Percentiles rank a stretch among this genome's conserved stretches.
phyloP scores from a whole-genome alignment of 2,329 filamentous ascomycete genomes.

The Aspergillus clavatus region DNA sequence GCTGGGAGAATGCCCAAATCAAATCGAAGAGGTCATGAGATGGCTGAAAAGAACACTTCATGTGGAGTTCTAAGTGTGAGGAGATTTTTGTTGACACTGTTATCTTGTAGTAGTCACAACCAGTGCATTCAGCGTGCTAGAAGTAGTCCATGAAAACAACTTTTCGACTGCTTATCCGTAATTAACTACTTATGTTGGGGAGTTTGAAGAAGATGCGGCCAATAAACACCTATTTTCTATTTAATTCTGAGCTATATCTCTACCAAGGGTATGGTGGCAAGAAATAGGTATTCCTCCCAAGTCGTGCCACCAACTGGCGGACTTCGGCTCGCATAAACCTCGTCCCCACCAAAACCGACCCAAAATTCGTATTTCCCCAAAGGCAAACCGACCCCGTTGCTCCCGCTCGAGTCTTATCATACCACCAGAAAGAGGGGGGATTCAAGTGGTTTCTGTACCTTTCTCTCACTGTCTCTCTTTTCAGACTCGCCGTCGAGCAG shows the following conservation, averaged over 20 bases:
- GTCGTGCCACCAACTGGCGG: constrained; percentile 7
- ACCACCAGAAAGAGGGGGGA: constrained; percentile 8
- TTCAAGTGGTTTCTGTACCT: constrained; percentile 2
- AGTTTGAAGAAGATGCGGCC: too few species aligned
- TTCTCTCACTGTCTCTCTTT: background rate
- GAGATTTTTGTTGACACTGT: too few species aligned
- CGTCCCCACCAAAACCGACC: constrained; percentile 18
- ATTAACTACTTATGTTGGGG: constrained; percentile 1
- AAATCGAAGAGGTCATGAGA: constrained; percentile 25
- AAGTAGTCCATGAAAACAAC: too few species aligned
- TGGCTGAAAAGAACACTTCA: constrained; percentile 35
- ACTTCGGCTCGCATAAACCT: constrained; percentile 3
- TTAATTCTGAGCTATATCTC: too few species aligned
- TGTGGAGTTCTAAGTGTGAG: constrained; percentile 20
- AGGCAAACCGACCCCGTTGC: constrained; percentile 6
- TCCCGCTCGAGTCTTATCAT: constrained; percentile 11
- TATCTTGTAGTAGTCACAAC: too few species aligned
- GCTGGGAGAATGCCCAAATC: constrained; percentile 34
- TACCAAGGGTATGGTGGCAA: background rate
- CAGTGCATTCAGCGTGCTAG: background rate
- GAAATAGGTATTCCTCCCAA: too few species aligned
- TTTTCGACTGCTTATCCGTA: too few species aligned
- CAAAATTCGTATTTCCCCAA: constrained; percentile 21
- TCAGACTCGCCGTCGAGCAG: background rate
- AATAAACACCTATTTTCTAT: too few species aligned